Conservation (phyloP, 495 filamentous ascomycete genomes). For the Xylaria acuta region DNA sequence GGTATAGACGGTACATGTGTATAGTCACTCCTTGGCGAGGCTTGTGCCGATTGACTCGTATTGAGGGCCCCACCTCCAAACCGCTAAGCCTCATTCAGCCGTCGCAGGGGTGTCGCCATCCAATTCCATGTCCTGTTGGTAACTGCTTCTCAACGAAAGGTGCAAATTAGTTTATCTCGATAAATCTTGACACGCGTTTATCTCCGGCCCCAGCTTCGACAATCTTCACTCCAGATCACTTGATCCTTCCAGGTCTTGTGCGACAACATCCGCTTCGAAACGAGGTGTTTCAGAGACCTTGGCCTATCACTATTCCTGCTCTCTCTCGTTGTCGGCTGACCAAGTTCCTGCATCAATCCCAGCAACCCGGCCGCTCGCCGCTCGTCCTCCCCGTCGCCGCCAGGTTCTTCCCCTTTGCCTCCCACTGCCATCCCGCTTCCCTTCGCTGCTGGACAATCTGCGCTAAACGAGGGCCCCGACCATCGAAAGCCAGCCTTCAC, state of each 20-base stretch:
- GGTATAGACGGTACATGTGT: too few species aligned
- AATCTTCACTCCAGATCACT: slow-evolving; percentile 12
- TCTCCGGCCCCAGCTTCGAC: background rate
- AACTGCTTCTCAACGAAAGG: background rate
- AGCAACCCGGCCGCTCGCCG: slow-evolving; percentile 2
- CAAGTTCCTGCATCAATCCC: slow-evolving; percentile 11
- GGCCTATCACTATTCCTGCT: slow-evolving; percentile 15
- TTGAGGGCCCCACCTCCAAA: background rate
- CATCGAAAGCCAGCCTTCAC: background rate
- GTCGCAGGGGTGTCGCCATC: slow-evolving; percentile 8
- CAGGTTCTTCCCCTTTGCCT: background rate
- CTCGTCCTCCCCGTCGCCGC: background rate
- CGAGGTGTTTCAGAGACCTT: slow-evolving; percentile 16
- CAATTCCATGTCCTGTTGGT: slow-evolving; percentile 2
- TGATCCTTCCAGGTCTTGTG: slow-evolving; percentile 18
- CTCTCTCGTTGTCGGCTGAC: slow-evolving; percentile 12
- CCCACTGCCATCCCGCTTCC: slow-evolving; percentile 4
- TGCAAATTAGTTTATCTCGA: slow-evolving; percentile 26
- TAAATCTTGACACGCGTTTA: slow-evolving; percentile 19
- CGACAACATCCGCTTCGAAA: slow-evolving; percentile 14
- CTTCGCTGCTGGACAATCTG: background rate
- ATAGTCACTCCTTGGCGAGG: slow-evolving; percentile 2
- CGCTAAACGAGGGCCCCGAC: background rate
- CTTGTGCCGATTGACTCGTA: slow-evolving; percentile 5
- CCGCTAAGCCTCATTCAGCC: slow-evolving; percentile 12